phyloP scores from a whole-genome alignment of 1,284 basidiomycete species.

The Apiotrichum montevideense region DNA sequence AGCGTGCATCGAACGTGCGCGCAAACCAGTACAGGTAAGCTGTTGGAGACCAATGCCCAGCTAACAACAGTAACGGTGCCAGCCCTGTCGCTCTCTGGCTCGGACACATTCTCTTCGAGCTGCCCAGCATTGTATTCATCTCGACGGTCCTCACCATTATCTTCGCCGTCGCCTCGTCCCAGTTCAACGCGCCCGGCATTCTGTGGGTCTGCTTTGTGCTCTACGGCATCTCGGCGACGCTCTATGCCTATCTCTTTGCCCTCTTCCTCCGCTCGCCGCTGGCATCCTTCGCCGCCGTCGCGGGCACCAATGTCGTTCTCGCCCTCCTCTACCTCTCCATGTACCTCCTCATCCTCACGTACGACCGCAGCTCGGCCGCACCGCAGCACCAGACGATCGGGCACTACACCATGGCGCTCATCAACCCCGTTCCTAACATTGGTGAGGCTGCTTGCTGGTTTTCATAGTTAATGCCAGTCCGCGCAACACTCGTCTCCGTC shows the following conservation, averaged over 20 bases:
- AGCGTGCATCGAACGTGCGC: conserved; percentile 61
- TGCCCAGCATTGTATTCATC: conserved; percentile 56
- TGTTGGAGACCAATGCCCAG: too few species aligned
- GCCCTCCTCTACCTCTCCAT: conserved; percentile 53
- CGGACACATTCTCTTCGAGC: conserved; percentile 69
- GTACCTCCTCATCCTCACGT: too few species aligned
- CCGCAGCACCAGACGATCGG: too few species aligned
- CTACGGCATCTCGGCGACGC: conserved; percentile 61
- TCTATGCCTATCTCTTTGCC: conserved; percentile 58
- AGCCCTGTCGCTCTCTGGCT: conserved; percentile 69
- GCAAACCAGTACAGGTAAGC: conserved; percentile 52
- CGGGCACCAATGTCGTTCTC: conserved; percentile 68
- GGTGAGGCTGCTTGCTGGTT: neutral
- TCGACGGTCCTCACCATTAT: conserved; percentile 61
- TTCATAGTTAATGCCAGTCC: conserved; percentile 12
- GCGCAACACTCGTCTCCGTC: conserved; percentile 64
- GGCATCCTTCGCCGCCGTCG: conserved; percentile 65
- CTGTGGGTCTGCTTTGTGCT: conserved; percentile 61
- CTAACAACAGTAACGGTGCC: conserved; percentile 57
- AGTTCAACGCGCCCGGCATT: conserved; percentile 62
- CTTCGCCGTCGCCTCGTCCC: conserved; percentile 54
- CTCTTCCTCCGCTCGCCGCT: conserved; percentile 61
- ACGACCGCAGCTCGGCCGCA: too few species aligned
- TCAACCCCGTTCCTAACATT: too few species aligned
- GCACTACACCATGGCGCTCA: too few species aligned